Evolutionary conservation across 1,139 yeast species (phyloP).

Genomic region (Kodamaea alishanica): DNA sequence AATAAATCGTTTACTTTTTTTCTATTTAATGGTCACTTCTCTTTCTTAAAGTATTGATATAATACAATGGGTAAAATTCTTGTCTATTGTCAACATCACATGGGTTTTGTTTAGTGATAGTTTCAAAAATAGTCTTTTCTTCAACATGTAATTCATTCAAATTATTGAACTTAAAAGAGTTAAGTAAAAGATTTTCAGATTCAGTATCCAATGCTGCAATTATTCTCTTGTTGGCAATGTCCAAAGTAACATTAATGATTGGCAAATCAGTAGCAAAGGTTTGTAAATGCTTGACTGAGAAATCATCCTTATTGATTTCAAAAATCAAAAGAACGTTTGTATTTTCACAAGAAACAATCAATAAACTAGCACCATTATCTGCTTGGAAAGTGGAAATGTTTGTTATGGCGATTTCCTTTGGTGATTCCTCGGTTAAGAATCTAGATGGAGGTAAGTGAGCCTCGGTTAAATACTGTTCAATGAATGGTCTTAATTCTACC

Average conservation of each 20-base stretch:
- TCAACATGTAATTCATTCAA: conserved; percentile 9
- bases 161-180: conserved; percentile 20
- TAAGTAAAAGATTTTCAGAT: conserved; percentile 28
- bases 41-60: conserved; percentile 64
- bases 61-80: conserved; percentile 63
- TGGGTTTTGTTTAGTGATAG: conserved; percentile 23
- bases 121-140: conserved; percentile 4
- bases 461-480: conserved; percentile 49
- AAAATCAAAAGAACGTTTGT: conserved; percentile 51
- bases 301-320: conserved; percentile 24
- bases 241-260: conserved; percentile 26
- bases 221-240: conserved; percentile 21
- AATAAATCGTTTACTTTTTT: neutral
- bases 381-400: conserved; percentile 34
- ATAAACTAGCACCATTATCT: conserved; percentile 19
- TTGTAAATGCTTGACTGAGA: conserved; percentile 22
- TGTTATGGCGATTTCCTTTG: conserved; percentile 53
- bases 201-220: conserved; percentile 49
- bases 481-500: conserved; percentile 46
- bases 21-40: conserved; percentile 67
- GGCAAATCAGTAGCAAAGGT: conserved; percentile 23
- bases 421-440: conserved; percentile 53
- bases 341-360: conserved; percentile 53
- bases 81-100: conserved; percentile 34
- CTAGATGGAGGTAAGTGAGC: conserved; percentile 66